Base-by-base conservation (phyloP, 768 basidiomycete genomes). In the Mycena latifolia region DNA sequence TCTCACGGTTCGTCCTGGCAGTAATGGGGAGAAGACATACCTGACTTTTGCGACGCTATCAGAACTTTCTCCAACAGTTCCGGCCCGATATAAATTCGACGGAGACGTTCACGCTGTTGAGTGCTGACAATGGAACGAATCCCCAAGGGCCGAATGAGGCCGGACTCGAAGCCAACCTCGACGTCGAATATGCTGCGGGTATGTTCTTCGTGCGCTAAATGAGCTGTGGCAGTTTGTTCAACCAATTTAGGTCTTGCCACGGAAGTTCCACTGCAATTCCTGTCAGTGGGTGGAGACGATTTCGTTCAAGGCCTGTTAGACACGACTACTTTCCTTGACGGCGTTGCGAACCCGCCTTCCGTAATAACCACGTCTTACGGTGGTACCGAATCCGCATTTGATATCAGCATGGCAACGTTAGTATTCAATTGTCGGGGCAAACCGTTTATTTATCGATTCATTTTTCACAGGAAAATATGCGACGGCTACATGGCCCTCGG, bases 251-350 rank as follows among this genome's bases (percentile, higher is more conserved):
- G 61, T 1, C 45, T 61, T 25, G 61, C 61, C 0, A 61, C 61
- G 14, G 52, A n/a, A 1, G 61, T 61, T 1, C 61, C 61, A 1
- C 2, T 54, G 0, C 20, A 31, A 54, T 61, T 45, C 20, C 20
- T 52, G 17, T 35, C 29, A 18, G 48, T 50, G 12, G 57, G 43
- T 2, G 59, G 8, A 83, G 80, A 46, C 82, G 37, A 43, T 28
- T 61, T 53, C 24, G 18, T 33, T 27, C 43, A 37, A 22, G 25
- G 50, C n/a, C 14, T 61, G 12, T 27, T 61, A 10, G 50, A 61
- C 39, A 61, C 59, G 18, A 52, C 59, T 3, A 45, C 37, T 2
- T 61, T 61, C 39, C 51, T 61, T 8, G 59, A 61, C 39, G 59
- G 59, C 11, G 35, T 61, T 20, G 59, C 25, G 14, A 45, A 33